Conservation (phyloP, 108 stramenopile genomes). For the Nitzschia palea region DNA sequence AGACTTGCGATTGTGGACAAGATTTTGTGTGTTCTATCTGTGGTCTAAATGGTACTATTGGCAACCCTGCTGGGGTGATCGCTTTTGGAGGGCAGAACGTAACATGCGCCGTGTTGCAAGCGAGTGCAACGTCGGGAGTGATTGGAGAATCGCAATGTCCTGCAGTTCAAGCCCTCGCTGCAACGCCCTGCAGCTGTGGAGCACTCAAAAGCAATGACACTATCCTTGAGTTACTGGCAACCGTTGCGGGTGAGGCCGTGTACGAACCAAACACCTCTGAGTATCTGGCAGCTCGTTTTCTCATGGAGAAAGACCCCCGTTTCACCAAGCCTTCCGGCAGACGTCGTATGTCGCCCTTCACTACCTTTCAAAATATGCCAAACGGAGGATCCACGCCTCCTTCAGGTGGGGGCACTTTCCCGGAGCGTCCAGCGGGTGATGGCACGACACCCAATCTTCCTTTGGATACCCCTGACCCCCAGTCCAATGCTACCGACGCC, state of each 20-base stretch:
- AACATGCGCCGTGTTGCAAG: not conserved
- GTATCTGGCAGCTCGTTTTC: constrained; percentile 24
- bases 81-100: not conserved
- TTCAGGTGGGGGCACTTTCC: no score
- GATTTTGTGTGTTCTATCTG: not conserved
- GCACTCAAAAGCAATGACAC: not conserved
- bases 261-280: constrained; percentile 7
- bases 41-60: not conserved
- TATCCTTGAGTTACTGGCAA: not conserved
- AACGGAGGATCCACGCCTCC: no score
- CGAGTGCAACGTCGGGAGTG: not conserved
- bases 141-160: not conserved
- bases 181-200: not conserved
- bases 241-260: constrained; percentile 1
- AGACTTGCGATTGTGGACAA: not conserved
- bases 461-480: no score
- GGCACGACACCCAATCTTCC: no score
- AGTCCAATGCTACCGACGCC: no score
- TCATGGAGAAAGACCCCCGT: constrained; percentile 30
- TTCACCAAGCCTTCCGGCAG: not conserved
- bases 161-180: not conserved
- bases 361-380: no score
- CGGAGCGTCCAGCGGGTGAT: no score
- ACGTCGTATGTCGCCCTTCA: no score
- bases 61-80: not conserved